A percentile compares a stretch with the other conserved stretches of the same genome.
Evolutionary conservation across 805 yeast genomes (phyloP).

Genomic region (Wickerhamomyces pijperi): DNA sequence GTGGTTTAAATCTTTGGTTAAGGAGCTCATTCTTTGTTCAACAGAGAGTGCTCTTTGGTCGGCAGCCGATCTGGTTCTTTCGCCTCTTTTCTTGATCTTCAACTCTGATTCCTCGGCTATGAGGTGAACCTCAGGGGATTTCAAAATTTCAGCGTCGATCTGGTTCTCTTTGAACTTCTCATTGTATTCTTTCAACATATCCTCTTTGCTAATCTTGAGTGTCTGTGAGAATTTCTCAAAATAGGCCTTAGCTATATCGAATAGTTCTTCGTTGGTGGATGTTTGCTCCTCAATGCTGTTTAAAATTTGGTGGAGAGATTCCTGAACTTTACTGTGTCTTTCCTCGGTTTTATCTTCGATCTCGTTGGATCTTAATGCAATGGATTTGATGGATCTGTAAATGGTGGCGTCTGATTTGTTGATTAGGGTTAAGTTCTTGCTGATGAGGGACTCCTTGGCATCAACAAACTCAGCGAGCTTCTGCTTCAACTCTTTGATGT

Average conservation of each 20-base stretch:
- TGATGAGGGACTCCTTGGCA: constrained; percentile 24
- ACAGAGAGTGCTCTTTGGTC: constrained; percentile 1
- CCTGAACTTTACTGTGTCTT: constrained; percentile 33
- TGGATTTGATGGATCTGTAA: constrained; percentile 35
- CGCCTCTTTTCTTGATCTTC: constrained; percentile 8
- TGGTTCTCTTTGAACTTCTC: constrained; percentile 1
- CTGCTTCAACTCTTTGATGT: constrained; percentile 27
- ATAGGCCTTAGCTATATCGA: constrained; percentile 35
- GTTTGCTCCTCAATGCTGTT: constrained; percentile 35
- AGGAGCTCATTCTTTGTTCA: constrained; percentile 12
- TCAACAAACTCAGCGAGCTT: constrained; percentile 27
- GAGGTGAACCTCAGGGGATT: not conserved
- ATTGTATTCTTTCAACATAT: constrained; percentile 17
- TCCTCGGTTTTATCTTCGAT: constrained; percentile 38
- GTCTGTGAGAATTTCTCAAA: constrained; percentile 28
- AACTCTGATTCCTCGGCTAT: not conserved
- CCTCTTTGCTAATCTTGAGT: constrained; percentile 16
- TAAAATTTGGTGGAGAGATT: constrained; percentile 32
- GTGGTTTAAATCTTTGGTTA: constrained; percentile 14
- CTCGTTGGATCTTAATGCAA: constrained; percentile 33
- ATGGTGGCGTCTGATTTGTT: constrained; percentile 37
- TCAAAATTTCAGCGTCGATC: constrained; percentile 1
- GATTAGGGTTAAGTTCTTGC: constrained; percentile 26
- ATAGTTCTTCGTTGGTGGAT: constrained; percentile 31
- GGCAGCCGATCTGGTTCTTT: constrained; percentile 1